These are phyloP conservation scores for Phytophthora boehmeriae DNA, from an alignment of 352 stramenopile species.

Conservation along the genomic window DNA sequence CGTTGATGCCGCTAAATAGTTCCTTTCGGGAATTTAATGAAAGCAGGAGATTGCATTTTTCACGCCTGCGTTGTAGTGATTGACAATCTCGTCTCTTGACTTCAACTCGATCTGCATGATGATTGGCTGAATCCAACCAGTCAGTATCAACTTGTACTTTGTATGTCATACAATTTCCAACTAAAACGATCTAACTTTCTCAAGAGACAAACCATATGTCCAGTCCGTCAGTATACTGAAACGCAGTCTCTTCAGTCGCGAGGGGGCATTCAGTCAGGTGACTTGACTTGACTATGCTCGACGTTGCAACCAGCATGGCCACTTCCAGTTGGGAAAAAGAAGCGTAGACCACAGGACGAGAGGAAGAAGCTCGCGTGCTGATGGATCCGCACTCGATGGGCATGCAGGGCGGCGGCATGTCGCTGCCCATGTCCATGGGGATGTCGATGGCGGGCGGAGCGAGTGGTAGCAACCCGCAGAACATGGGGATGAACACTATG, in stretches of 20 bases:
- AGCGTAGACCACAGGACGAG: conserved; percentile 5
- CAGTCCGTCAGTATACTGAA: conserved; percentile 34
- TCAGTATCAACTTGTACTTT: background rate
- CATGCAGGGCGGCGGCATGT: conserved; percentile 61
- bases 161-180: background rate
- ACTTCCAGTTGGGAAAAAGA: conserved; percentile 34
- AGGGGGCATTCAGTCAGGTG: background rate
- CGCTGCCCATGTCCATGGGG: conserved; percentile 68
- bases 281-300: background rate
- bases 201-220: conserved; percentile 28
- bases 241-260: conserved; percentile 12
- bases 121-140: background rate
- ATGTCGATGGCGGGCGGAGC: conserved; percentile 41
- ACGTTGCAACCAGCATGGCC: background rate
- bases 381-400: conserved; percentile 73
- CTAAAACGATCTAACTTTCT: conserved; percentile 6
- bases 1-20: no score
- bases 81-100: no score
- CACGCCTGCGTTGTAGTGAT: no score
- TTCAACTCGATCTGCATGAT: background rate
- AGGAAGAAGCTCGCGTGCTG: conserved; percentile 8
- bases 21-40: no score
- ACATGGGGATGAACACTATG: conserved; percentile 53
- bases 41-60: no score
- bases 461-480: conserved; percentile 29